Conservation (phyloP, 768 basidiomycete genomes). For the Lactarius vividus region DNA sequence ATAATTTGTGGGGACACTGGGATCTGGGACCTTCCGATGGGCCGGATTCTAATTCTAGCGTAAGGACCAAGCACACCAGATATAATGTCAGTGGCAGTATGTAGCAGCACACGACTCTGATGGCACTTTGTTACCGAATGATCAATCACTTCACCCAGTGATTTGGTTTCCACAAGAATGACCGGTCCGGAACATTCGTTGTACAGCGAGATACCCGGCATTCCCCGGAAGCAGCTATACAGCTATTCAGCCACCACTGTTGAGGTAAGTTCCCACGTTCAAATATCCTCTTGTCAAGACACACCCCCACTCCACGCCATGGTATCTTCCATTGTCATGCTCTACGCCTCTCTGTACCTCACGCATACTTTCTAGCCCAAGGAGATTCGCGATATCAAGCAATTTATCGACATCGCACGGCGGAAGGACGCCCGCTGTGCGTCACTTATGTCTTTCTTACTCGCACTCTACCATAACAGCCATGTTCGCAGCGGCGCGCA, state of each 20-base stretch:
- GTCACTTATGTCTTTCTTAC: conserved; percentile 37
- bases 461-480: conserved; percentile 12
- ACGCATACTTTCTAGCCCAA: conserved; percentile 62
- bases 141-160: too few species aligned
- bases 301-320: conserved; percentile 6
- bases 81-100: too few species aligned
- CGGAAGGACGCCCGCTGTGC: conserved; percentile 95
- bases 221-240: conserved; percentile 18
- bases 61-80: too few species aligned
- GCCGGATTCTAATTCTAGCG: too few species aligned
- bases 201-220: neutral
- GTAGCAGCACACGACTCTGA: too few species aligned
- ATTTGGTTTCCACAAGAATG: too few species aligned
- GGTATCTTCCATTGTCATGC: conserved; percentile 3
- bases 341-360: neutral
- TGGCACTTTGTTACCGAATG: too few species aligned
- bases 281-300: neutral
- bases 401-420: conserved; percentile 95
- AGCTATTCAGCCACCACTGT: conserved; percentile 17
- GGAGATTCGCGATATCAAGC: conserved; percentile 97
- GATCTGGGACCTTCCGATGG: too few species aligned
- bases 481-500: conserved; percentile 74
- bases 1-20: too few species aligned
- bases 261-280: neutral
- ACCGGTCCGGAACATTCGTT: too few species aligned